Conservation (phyloP, 495 filamentous ascomycete genomes). For the Neurospora sp. region DNA sequence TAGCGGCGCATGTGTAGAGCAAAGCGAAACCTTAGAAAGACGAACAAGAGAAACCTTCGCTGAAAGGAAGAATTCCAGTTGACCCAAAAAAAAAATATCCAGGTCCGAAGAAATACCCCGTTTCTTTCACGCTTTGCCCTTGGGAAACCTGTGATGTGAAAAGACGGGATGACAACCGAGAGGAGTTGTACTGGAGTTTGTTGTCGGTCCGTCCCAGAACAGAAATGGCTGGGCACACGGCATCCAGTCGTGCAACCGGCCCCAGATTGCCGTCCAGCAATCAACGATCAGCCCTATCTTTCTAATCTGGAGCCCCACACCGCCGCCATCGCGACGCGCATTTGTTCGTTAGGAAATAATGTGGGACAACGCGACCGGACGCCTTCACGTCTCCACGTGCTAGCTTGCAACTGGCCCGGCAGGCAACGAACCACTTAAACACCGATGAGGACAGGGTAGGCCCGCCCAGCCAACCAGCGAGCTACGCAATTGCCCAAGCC, state of each 20-base stretch:
- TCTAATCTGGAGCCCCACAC: slow-evolving; percentile 1
- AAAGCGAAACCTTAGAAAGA: background rate
- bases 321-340: slow-evolving; percentile 6
- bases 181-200: background rate
- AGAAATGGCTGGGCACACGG: background rate
- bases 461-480: background rate
- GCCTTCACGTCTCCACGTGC: slow-evolving; percentile 15
- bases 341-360: slow-evolving; percentile 2
- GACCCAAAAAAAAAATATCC: background rate
- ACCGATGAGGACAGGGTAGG: background rate
- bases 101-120: background rate
- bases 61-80: background rate
- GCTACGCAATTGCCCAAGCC: background rate
- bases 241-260: background rate
- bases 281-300: slow-evolving; percentile 1
- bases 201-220: background rate
- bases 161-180: background rate
- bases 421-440: background rate
- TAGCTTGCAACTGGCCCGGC: background rate
- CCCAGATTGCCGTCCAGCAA: background rate
- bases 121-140: background rate
- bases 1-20: background rate
- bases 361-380: slow-evolving; percentile 12
- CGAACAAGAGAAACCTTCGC: background rate
- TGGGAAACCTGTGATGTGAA: background rate